Evolutionary conservation across 139 green algal genomes (phyloP), one percentile per base, ranked within the genome.

Genomic region (Dunaliella primolecta): DNA sequence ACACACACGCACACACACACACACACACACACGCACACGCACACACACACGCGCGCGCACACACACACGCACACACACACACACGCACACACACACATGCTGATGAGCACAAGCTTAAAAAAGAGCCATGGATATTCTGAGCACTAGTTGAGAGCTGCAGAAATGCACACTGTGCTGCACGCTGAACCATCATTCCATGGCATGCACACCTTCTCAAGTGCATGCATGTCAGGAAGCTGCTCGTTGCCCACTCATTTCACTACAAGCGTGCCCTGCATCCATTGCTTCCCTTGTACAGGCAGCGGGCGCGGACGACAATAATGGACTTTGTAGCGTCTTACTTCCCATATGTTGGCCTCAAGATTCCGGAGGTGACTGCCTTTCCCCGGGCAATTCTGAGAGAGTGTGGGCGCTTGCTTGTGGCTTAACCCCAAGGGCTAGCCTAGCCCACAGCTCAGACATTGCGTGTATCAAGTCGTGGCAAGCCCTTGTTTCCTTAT

Each of bases 271-370:
- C n/a, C n/a, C n/a, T n/a, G n/a, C n/a, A n/a, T n/a, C n/a, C n/a
- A n/a, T n/a, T n/a, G n/a, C n/a, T 25, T 34, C 36, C n/a, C 11
- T n/a, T 82, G 32, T 84, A 81, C 89, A 96, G 92, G 85, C 83
- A 89, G n/a, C 82, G 93, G 1, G 87, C 91, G 1, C 83, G 93
- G 0, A 90, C 90, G 7, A 96, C 94, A 0, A 86, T 97, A 0
- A 92, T 95, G 46, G 94, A 97, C 57, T 96, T 97, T 80, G 86
- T 87, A 0, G 84, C 86, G 7, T 93, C 91, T 0, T 97, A 97
- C 88, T 93, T 96, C 34, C 92, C 92, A 0, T 88, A 94, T 32
- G 81, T 93, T 57, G 87, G 84, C 1, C 86, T 97, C 2, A 34
- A 86, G 0, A 36, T 89, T 0, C 32, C 80, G 0, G 30, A 90